Evolutionary conservation across 371 early-diverging fungal species (phyloP).

Genomic region (Smittium culicis): DNA sequence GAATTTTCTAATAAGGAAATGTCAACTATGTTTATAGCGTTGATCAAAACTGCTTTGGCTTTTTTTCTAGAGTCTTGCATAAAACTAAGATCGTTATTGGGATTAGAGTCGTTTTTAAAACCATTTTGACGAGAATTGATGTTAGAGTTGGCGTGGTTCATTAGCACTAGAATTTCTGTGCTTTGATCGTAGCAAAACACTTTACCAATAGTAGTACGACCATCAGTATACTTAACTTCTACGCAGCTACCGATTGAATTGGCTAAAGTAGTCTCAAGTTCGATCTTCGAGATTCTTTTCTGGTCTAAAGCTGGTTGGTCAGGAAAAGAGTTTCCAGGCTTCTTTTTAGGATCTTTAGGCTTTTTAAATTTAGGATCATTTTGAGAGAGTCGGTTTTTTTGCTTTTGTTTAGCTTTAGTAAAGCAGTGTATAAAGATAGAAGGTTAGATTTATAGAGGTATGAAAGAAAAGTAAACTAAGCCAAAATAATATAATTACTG

Average conservation of each 20-base stretch:
- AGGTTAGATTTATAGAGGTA: neutral
- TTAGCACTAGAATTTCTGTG: constrained; percentile 25
- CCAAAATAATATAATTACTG: neutral
- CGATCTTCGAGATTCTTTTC: neutral
- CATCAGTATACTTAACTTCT: constrained; percentile 17
- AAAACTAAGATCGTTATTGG: constrained; percentile 13
- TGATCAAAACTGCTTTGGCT: constrained; percentile 7
- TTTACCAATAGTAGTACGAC: constrained; percentile 15
- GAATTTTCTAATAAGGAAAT: constrained; percentile 9
- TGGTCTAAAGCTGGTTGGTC: neutral
- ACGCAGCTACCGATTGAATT: constrained; percentile 13
- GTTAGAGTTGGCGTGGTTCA: constrained; percentile 9
- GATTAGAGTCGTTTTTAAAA: constrained; percentile 5
- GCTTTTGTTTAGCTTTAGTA: neutral
- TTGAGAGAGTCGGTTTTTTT: neutral
- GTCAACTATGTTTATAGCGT: constrained; percentile 17
- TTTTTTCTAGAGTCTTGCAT: constrained; percentile 4
- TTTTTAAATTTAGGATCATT: neutral
- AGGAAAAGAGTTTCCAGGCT: neutral
- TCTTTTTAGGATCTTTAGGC: neutral
- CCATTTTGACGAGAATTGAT: constrained; percentile 7
- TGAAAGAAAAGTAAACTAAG: neutral
- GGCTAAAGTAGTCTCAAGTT: neutral
- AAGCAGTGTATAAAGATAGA: neutral
- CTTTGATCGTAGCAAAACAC: constrained; percentile 27